Base-by-base conservation (phyloP, 345 rosid genomes). In the Physaria fendleri region DNA sequence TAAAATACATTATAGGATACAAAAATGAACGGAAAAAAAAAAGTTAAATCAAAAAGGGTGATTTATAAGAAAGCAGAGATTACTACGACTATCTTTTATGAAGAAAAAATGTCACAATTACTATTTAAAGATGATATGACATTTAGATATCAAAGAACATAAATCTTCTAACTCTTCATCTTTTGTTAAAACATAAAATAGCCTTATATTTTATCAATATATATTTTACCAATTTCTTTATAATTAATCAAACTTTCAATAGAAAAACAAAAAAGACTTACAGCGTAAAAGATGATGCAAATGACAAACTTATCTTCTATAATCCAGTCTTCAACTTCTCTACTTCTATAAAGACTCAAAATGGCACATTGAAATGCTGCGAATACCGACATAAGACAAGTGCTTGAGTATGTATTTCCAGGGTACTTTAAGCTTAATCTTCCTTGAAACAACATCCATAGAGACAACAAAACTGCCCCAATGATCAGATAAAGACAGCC, bases 381-480 rank as follows among this genome's bases (percentile, higher is more conserved):
- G 7, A 82, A 82, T 25, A 71, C 49, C 35, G 87, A 76, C 78
- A 82, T 51, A 10, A 81, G 67, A 13, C 84, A 80, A 3, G 87
- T 82, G 70, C 83, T 79, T 2, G 90, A 76, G 55, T 76, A 84
- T 56, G 74, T 78, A 30, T 2, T 50, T 49, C 67, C 67, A 5
- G 91, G 83, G 41, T 71, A 82, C 35, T 47, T 78, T 57, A 18
- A 73, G 28, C 78, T 74, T 22, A 80, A 61, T 9, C 54, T 77
- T 30, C 79, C 77, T 67, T 85, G 84, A 49, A 77, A 56, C 38
- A 82, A 64, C 73, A 80, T 76, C 88, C 88, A 85, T 0, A 72
- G 68, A 28, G 85, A 73, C 78, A 79, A 71, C 25, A 77, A 28
- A 22, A 62, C 1, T 13, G 64, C 29, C 39, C 81, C 78, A 2